Evolutionary conservation across 2,329 filamentous ascomycete species (phyloP), one percentile per base, ranked within the genome.

Genomic region (Aspergillus jensenii): DNA sequence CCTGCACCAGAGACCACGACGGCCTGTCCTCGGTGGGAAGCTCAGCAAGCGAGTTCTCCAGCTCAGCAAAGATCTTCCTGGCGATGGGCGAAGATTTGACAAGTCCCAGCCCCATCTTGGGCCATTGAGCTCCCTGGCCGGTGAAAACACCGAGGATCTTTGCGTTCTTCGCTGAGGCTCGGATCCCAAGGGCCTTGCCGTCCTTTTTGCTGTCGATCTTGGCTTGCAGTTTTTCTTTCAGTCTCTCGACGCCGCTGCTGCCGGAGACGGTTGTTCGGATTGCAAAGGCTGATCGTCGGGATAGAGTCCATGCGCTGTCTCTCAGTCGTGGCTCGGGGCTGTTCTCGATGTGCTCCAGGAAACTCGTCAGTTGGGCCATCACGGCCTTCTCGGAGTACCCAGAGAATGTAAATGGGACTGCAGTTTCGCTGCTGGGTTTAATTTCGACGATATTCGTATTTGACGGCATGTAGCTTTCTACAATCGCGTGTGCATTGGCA

Each of bases 71-170:
- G 14, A 21, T n/a, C 8, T 7, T n/a, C 4, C 4, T 15, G 43
- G 43, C 43, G 3, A n/a, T 6, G n/a, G 31, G 17, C 15, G 31
- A 49, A 0, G n/a, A 3, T 2, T 23, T 12, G 6, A 49, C 23
- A 4, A 49, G 46, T 8, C 37, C 46, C 17, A 6, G 6, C 7
- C 60, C 62, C 62, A 64, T 64, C 9, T 37, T 15, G 0, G 62
- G n/a, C 60, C 4, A 82, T 31, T 64, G 62, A 7, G 58, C 58
- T 14, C 58, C 55, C 17, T 60, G 58, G 3, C 46, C 47, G 2
- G 56, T 54, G 47, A 64, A 64, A 4, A 64, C 44, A 8, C 61
- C 56, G 4, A 62, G 23, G 11, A 45, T 45, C 17, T 15, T 23
- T 6, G 43, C 21, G 6, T 14, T 41, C n/a, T 12, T 19, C 9